phyloP scores from a whole-genome alignment of 1,284 basidiomycete species.

The Coniophora puteana region DNA sequence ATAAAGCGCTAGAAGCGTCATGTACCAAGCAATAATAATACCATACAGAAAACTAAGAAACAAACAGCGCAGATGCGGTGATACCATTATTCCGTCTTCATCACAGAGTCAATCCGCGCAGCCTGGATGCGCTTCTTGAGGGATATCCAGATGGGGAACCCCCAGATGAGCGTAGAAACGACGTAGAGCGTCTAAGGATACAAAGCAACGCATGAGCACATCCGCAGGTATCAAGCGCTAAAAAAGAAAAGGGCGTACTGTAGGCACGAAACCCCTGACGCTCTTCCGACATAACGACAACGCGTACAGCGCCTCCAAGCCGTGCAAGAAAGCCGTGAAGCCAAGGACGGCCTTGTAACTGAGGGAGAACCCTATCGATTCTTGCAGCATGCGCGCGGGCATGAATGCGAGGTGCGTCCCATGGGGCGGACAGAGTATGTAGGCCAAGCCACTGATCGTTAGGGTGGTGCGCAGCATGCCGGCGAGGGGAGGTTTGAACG shows the following conservation, averaged over 20 bases:
- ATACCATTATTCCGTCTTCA: conserved; percentile 51
- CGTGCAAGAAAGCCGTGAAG: conserved; percentile 34
- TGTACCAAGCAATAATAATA: no score
- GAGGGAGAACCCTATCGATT: conserved; percentile 18
- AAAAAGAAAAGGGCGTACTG: conserved; percentile 40
- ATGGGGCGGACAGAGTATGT: conserved; percentile 34
- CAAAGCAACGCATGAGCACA: conserved; percentile 8
- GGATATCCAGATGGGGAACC: conserved; percentile 48
- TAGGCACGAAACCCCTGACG: conserved; percentile 44
- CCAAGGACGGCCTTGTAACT: conserved; percentile 4
- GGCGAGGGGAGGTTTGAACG: conserved; percentile 44
- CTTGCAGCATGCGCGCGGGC: conserved; percentile 13
- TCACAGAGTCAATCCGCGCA: conserved; percentile 69
- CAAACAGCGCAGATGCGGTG: no score
- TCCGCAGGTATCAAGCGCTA: no score
- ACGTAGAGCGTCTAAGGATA: conserved; percentile 46
- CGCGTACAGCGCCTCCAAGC: conserved; percentile 51
- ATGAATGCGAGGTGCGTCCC: conserved; percentile 22
- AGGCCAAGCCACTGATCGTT: conserved; percentile 32
- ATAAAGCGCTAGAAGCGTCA: no score
- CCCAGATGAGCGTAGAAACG: conserved; percentile 44
- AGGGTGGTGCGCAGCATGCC: conserved; percentile 15
- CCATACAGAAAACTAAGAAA: no score
- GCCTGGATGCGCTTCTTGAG: conserved; percentile 56
- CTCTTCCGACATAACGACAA: conserved; percentile 51